Conservation (phyloP, 768 basidiomycete species). For the Russula griseocarnosa region DNA sequence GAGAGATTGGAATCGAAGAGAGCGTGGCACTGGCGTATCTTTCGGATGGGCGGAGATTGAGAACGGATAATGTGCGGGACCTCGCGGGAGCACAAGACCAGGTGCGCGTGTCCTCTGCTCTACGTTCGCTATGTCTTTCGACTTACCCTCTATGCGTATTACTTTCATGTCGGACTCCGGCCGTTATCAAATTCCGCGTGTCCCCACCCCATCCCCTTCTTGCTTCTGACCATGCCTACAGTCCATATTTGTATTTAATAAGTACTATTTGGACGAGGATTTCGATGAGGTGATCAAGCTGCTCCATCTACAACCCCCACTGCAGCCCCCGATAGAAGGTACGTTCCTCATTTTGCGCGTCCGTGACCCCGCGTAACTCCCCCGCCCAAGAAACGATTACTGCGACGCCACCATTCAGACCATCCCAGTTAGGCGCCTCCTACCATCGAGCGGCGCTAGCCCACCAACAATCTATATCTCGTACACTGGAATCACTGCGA, state of each 20-base stretch:
- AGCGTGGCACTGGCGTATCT: conserved; percentile 72
- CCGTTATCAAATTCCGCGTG: neutral
- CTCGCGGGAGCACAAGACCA: conserved; percentile 72
- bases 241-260: conserved; percentile 84
- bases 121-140: neutral
- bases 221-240: conserved; percentile 27
- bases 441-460: conserved; percentile 60
- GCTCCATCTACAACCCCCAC: conserved; percentile 54
- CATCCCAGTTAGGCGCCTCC: conserved; percentile 60
- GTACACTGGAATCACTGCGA: conserved; percentile 49
- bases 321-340: conserved; percentile 76
- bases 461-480: conserved; percentile 60
- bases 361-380: conserved; percentile 6
- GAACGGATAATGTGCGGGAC: conserved; percentile 68
- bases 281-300: conserved; percentile 60
- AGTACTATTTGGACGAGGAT: conserved; percentile 68
- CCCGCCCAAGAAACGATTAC: conserved; percentile 48
- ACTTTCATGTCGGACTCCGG: neutral
- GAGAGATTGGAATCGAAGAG: conserved; percentile 67
- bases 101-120: conserved; percentile 39
- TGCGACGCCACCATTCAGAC: conserved; percentile 69
- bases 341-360: conserved; percentile 22
- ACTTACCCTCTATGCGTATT: neutral
- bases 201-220: neutral
- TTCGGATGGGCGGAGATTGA: conserved; percentile 71